phyloP scores from a whole-genome alignment of 306 rosid species.

The Biancaea sappan region DNA sequence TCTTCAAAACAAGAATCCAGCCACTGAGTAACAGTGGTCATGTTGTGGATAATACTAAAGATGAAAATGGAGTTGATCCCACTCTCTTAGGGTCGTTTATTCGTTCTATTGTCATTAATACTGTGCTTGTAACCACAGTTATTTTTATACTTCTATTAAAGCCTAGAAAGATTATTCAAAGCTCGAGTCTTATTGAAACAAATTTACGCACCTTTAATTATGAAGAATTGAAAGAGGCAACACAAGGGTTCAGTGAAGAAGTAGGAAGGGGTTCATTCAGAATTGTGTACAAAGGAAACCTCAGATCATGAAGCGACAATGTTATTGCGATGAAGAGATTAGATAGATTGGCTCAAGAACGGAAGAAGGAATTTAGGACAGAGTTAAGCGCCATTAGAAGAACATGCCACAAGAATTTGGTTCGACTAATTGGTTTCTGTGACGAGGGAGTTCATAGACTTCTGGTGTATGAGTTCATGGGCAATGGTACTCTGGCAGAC shows the following conservation, averaged over 20 bases:
- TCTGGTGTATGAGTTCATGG: too few species aligned
- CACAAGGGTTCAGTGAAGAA: conserved; percentile 35
- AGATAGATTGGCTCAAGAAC: too few species aligned
- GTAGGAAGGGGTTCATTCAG: conserved; percentile 50
- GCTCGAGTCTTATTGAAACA: conserved; percentile 29
- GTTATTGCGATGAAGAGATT: too few species aligned
- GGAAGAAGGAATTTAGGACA: too few species aligned
- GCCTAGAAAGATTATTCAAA: conserved; percentile 30
- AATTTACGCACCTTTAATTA: conserved; percentile 39
- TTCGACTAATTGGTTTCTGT: conserved; percentile 46
- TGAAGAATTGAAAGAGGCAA: conserved; percentile 39
- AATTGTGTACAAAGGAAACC: too few species aligned
- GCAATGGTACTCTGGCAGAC: too few species aligned
- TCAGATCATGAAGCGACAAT: too few species aligned
- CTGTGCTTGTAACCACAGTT: conserved; percentile 22
- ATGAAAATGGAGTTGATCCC: conserved; percentile 5
- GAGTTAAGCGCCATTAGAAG: too few species aligned
- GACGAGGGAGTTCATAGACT: too few species aligned
- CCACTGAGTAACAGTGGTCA: too few species aligned
- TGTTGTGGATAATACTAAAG: background rate
- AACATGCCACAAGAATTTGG: conserved; percentile 46
- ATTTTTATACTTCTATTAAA: conserved; percentile 4
- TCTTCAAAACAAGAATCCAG: conserved; percentile 34
- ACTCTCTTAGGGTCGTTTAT: conserved; percentile 42
- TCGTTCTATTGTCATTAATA: conserved; percentile 28